phyloP scores from a whole-genome alignment of 441 rosid species.

The Iberis amara region DNA sequence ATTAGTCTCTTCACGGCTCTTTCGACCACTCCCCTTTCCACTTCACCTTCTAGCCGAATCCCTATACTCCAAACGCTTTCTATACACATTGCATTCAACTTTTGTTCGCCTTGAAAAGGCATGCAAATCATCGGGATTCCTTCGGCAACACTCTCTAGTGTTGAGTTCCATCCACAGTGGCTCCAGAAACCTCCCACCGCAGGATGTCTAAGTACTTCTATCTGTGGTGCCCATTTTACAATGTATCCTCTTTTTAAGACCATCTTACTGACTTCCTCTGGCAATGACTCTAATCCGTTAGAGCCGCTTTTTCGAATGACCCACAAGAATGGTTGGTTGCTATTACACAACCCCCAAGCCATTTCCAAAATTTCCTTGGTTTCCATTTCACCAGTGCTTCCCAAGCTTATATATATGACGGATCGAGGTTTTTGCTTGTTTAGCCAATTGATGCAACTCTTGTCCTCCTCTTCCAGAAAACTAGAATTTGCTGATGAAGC shows the following conservation, averaged over 20 bases:
- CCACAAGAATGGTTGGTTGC: no score
- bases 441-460: no score
- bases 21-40: slow-evolving; percentile 9
- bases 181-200: slow-evolving; percentile 38
- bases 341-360: no score
- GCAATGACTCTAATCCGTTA: slow-evolving; percentile 25
- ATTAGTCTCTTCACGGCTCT: slow-evolving; percentile 21
- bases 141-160: slow-evolving; percentile 31
- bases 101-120: slow-evolving; percentile 37
- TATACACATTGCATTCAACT: slow-evolving; percentile 32
- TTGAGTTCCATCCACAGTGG: slow-evolving; percentile 22
- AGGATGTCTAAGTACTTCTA: slow-evolving; percentile 29
- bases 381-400: no score
- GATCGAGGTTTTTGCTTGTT: no score
- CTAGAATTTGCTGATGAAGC: slow-evolving; percentile 13
- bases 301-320: slow-evolving; percentile 24
- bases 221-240: slow-evolving; percentile 44
- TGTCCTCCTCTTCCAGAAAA: slow-evolving; percentile 30
- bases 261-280: slow-evolving; percentile 21
- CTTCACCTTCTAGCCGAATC: slow-evolving; percentile 1
- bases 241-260: slow-evolving; percentile 30
- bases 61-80: slow-evolving; percentile 35
- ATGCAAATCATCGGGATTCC: slow-evolving; percentile 41
- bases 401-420: no score
- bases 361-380: no score